A percentile compares a stretch with the other conserved stretches of the same genome.
phyloP scores from a whole-genome alignment of 1,284 basidiomycete genomes.

The Meira nashicola region DNA sequence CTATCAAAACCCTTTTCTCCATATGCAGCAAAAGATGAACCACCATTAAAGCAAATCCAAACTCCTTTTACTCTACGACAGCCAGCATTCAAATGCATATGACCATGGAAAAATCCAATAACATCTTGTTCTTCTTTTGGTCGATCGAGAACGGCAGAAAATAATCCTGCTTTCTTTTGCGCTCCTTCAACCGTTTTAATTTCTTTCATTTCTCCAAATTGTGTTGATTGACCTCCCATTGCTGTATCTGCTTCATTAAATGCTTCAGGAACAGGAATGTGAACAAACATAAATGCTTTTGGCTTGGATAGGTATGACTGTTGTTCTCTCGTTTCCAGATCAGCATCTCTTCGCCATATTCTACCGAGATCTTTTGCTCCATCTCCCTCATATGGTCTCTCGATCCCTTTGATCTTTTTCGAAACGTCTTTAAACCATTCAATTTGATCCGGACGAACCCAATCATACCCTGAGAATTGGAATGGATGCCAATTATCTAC shows the following conservation, averaged over 20 bases:
- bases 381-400: constrained; percentile 35
- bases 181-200: constrained; percentile 23
- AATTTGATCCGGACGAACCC: constrained; percentile 39
- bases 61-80: constrained; percentile 76
- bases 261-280: constrained; percentile 48
- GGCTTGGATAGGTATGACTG: constrained; percentile 22
- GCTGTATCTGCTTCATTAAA: constrained; percentile 14
- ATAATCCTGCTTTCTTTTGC: constrained; percentile 41
- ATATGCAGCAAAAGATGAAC: constrained; percentile 55
- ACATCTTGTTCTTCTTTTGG: constrained; percentile 20
- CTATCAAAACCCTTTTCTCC: constrained; percentile 23
- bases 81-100: constrained; percentile 61
- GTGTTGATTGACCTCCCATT: constrained; percentile 13
- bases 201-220: constrained; percentile 31
- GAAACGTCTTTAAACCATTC: constrained; percentile 32
- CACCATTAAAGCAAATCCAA: constrained; percentile 93
- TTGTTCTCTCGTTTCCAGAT: constrained; percentile 25
- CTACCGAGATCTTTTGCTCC: constrained; percentile 22
- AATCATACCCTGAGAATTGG: constrained; percentile 37
- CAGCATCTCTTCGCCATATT: constrained; percentile 11
- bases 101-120: constrained; percentile 40
- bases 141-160: constrained; percentile 24
- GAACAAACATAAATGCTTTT: constrained; percentile 42
- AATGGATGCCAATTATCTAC: constrained; percentile 28
- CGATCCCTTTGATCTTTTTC: constrained; percentile 11